phyloP scores from a whole-genome alignment of 306 rosid genomes.

The Gastrolobium villosum region DNA sequence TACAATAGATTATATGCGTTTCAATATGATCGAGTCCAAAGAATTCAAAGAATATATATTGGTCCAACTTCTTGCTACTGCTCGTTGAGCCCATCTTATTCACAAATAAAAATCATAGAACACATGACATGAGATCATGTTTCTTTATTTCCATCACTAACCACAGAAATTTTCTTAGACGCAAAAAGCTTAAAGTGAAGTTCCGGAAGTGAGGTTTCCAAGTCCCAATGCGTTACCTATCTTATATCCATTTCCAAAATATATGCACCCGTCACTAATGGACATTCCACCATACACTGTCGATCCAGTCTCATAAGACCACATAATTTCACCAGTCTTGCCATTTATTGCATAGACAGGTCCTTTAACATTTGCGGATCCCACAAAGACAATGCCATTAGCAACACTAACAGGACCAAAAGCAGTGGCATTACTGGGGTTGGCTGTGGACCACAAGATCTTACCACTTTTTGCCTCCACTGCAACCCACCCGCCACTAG shows the following conservation, averaged over 20 bases:
- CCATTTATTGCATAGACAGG: conserved; percentile 61
- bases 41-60: background rate
- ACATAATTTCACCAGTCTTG: conserved; percentile 53
- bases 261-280: conserved; percentile 67
- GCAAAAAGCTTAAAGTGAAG: conserved; percentile 41
- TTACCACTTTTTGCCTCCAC: conserved; percentile 60
- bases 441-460: conserved; percentile 62
- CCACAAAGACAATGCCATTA: conserved; percentile 66
- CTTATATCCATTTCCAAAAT: conserved; percentile 65
- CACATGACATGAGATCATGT: background rate
- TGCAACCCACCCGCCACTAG: conserved; percentile 73
- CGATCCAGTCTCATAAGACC: conserved; percentile 65
- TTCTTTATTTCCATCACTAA: background rate
- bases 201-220: background rate
- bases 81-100: no score
- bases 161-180: background rate
- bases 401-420: conserved; percentile 65
- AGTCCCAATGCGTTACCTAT: background rate
- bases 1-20: no score
- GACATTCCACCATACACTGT: conserved; percentile 66
- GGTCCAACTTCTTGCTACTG: no score
- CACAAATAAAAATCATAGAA: background rate
- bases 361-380: conserved; percentile 57
- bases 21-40: background rate
- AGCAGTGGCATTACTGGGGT: conserved; percentile 52